Evolutionary conservation across 179 eudicot genomes (phyloP).

Genomic region (Beta lomatogona): DNA sequence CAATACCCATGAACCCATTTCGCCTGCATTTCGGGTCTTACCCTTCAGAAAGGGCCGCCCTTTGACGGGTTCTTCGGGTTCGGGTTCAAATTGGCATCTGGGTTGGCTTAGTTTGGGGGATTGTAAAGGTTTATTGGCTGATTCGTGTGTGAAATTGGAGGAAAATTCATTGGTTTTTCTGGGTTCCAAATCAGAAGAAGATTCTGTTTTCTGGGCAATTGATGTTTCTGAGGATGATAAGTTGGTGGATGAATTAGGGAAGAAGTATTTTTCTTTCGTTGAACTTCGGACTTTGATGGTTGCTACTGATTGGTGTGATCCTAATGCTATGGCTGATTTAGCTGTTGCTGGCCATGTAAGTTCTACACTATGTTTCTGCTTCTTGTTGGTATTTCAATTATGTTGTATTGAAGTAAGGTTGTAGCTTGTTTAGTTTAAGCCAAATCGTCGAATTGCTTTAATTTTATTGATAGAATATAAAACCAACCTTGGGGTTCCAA

Average conservation of each 20-base stretch:
- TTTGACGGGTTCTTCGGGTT: constrained; percentile 47
- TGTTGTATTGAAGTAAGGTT: not conserved
- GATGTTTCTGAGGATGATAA: constrained; percentile 66
- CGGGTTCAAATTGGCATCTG: constrained; percentile 65
- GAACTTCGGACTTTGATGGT: constrained; percentile 98
- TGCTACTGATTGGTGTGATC: constrained; percentile 95
- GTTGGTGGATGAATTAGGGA: constrained; percentile 61
- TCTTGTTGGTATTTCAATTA: not conserved
- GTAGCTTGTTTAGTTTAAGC: not conserved
- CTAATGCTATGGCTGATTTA: constrained; percentile 71
- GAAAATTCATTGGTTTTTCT: constrained; percentile 73
- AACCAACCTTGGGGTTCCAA: too few species aligned
- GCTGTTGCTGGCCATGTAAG: constrained; percentile 97
- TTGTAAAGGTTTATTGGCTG: constrained; percentile 46
- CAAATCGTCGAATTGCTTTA: not conserved
- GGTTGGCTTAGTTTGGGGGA: constrained; percentile 86
- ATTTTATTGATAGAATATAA: not conserved
- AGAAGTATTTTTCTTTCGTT: constrained; percentile 59
- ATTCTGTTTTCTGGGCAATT: constrained; percentile 78
- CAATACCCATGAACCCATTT: constrained; percentile 39
- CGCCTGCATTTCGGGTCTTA: constrained; percentile 61
- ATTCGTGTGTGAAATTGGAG: constrained; percentile 47
- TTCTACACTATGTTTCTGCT: not conserved
- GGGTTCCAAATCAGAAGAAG: constrained; percentile 65
- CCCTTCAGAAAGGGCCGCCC: constrained; percentile 92